Percentiles rank a stretch among this genome's conserved stretches.
Conservation (phyloP, 805 yeast genomes). For the Zygotorulaspora florentina region DNA sequence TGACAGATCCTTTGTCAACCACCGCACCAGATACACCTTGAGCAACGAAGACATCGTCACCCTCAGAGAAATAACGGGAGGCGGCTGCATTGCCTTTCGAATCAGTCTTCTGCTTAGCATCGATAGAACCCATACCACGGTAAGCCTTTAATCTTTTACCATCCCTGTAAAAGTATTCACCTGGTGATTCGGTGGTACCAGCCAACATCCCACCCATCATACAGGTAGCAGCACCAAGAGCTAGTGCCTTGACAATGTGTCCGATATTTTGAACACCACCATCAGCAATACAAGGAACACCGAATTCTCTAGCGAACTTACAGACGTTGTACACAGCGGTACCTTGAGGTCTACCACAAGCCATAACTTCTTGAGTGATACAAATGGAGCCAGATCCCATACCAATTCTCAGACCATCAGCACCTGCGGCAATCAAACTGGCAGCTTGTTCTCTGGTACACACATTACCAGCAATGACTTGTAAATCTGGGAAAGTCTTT, state of each 20-base stretch:
- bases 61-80: conserved; percentile 95
- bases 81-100: conserved; percentile 94
- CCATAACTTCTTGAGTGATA: conserved; percentile 99
- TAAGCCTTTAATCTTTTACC: conserved; percentile 96
- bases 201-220: conserved; percentile 99
- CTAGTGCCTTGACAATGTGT: conserved; percentile 93
- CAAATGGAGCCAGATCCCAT: conserved; percentile 99
- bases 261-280: conserved; percentile 99
- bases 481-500: conserved; percentile 66
- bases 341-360: conserved; percentile 99
- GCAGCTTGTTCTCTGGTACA: conserved; percentile 99
- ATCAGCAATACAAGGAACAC: conserved; percentile 98
- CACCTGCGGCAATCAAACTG: conserved; percentile 87
- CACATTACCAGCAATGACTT: conserved; percentile 96
- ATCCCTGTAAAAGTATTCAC: conserved; percentile 95
- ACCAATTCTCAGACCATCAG: conserved; percentile 97
- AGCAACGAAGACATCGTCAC: conserved; percentile 93
- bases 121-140: conserved; percentile 99
- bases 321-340: conserved; percentile 94
- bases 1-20: conserved; percentile 92
- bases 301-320: conserved; percentile 90
- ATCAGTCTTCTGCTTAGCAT: conserved; percentile 93
- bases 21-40: conserved; percentile 99
- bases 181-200: conserved; percentile 98
- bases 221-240: conserved; percentile 93